Conservation (phyloP, 2,329 filamentous ascomycete genomes). For the Claviceps sp. region DNA sequence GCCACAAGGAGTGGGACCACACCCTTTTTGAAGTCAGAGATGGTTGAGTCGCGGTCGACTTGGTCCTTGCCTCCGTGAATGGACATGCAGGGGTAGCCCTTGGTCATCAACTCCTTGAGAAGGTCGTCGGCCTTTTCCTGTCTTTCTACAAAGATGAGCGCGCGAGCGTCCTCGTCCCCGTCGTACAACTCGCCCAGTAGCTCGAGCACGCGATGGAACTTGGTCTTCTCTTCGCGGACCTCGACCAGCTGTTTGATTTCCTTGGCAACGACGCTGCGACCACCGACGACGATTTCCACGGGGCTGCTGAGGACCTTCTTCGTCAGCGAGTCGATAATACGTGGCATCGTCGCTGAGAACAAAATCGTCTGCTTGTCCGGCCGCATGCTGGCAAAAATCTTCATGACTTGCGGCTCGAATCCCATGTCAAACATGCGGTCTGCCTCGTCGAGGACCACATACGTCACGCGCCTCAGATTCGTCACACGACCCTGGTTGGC, state of each 20-base stretch:
- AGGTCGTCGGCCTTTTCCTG: slow-evolving; percentile 81
- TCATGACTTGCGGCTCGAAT: slow-evolving; percentile 96
- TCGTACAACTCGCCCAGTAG: slow-evolving; percentile 79
- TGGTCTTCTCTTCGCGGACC: slow-evolving; percentile 66
- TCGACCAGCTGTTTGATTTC: slow-evolving; percentile 93
- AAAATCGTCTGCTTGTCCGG: slow-evolving; percentile 88
- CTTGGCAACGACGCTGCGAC: slow-evolving; percentile 71
- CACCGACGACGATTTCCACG: slow-evolving; percentile 85
- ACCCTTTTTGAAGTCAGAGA: slow-evolving; percentile 86
- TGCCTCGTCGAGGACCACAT: slow-evolving; percentile 91
- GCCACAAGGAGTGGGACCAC: slow-evolving; percentile 82
- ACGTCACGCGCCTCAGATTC: slow-evolving; percentile 77
- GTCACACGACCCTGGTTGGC: slow-evolving; percentile 92
- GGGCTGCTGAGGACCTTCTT: slow-evolving; percentile 78
- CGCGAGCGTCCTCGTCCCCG: slow-evolving; percentile 76
- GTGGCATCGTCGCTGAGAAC: slow-evolving; percentile 93
- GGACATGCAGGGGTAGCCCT: slow-evolving; percentile 82
- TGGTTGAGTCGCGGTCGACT: slow-evolving; percentile 81
- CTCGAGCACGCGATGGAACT: slow-evolving; percentile 74
- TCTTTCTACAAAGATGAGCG: slow-evolving; percentile 81
- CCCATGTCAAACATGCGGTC: slow-evolving; percentile 99
- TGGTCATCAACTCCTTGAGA: slow-evolving; percentile 64
- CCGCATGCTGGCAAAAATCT: slow-evolving; percentile 82
- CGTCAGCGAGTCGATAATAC: slow-evolving; percentile 80
- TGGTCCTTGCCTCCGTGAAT: slow-evolving; percentile 93